A percentile compares a stretch with the other conserved stretches of the same genome.
Evolutionary conservation across 2,329 filamentous ascomycete genomes (phyloP).

Genomic region (Penicillium sp.): DNA sequence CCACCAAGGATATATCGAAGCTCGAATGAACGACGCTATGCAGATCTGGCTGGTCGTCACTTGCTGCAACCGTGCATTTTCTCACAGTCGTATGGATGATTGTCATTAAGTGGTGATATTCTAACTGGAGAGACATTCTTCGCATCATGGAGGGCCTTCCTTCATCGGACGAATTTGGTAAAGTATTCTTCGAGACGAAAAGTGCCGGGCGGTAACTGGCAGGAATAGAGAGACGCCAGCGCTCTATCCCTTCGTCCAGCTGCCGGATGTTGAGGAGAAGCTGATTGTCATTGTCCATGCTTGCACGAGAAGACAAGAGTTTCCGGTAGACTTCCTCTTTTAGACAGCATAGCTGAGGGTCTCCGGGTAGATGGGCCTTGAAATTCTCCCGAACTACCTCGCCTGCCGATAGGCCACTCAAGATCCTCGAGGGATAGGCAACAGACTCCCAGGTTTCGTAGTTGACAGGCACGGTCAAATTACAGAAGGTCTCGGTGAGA

Average conservation of each 20-base stretch:
- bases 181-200: slow-evolving; percentile 13
- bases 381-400: background rate
- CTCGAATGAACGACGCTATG: slow-evolving; percentile 25
- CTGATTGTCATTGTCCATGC: slow-evolving; percentile 15
- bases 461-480: slow-evolving; percentile 6
- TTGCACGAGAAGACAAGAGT: slow-evolving; percentile 18
- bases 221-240: slow-evolving; percentile 20
- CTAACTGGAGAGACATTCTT: slow-evolving; percentile 18
- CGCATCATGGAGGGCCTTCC: slow-evolving; percentile 1
- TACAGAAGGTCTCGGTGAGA: slow-evolving; percentile 19
- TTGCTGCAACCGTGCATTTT: slow-evolving; percentile 13
- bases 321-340: slow-evolving; percentile 19
- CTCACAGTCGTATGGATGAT: slow-evolving; percentile 22
- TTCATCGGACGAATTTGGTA: background rate
- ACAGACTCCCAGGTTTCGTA: background rate
- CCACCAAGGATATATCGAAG: slow-evolving; percentile 22
- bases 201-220: slow-evolving; percentile 15
- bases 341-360: slow-evolving; percentile 8
- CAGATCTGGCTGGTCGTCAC: slow-evolving; percentile 11
- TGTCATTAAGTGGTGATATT: slow-evolving; percentile 20
- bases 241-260: slow-evolving; percentile 22
- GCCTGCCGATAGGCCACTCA: background rate
- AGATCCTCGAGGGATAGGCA: background rate
- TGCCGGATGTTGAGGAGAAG: slow-evolving; percentile 18
- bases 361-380: slow-evolving; percentile 7